These are phyloP conservation scores for Sisymbrium irio DNA, from an alignment of 345 rosid species.

Conservation along the genomic window DNA sequence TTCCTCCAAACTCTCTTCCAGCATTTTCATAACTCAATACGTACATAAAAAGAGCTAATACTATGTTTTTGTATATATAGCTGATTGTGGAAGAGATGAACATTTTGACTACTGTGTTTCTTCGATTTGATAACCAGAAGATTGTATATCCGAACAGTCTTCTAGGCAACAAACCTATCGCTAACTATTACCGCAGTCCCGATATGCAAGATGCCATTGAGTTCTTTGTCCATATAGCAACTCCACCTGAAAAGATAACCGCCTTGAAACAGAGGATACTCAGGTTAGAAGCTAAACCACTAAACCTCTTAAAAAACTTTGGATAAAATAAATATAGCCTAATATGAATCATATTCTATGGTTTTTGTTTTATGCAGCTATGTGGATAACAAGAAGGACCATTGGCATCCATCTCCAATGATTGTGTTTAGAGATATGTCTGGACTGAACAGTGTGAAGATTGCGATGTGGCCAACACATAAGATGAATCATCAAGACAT, in stretches of 20 bases:
- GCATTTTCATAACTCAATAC: neutral
- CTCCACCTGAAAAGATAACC: constrained; percentile 69
- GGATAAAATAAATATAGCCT: neutral
- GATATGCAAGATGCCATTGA: constrained; percentile 86
- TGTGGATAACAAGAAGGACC: constrained; percentile 68
- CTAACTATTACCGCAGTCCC: constrained; percentile 85
- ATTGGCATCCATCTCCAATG: constrained; percentile 66
- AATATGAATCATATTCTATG: neutral
- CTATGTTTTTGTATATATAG: constrained; percentile 37
- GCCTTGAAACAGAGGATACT: constrained; percentile 61
- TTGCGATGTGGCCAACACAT: constrained; percentile 70
- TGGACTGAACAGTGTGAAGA: constrained; percentile 53
- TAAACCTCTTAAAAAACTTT: neutral
- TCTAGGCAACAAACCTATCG: constrained; percentile 64
- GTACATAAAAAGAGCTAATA: neutral
- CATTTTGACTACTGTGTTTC: constrained; percentile 81
- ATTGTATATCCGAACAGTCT: constrained; percentile 62
- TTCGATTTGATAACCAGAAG: constrained; percentile 77
- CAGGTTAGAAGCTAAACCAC: constrained; percentile 36
- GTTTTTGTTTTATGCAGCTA: constrained; percentile 36
- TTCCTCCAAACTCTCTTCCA: neutral
- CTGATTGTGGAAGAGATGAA: constrained; percentile 97
- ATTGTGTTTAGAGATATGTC: constrained; percentile 57
- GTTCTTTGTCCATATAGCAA: constrained; percentile 69
- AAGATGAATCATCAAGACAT: constrained; percentile 80